phyloP scores from a whole-genome alignment of 164 flowering plant genomes.

The Magnolia changhungtana region DNA sequence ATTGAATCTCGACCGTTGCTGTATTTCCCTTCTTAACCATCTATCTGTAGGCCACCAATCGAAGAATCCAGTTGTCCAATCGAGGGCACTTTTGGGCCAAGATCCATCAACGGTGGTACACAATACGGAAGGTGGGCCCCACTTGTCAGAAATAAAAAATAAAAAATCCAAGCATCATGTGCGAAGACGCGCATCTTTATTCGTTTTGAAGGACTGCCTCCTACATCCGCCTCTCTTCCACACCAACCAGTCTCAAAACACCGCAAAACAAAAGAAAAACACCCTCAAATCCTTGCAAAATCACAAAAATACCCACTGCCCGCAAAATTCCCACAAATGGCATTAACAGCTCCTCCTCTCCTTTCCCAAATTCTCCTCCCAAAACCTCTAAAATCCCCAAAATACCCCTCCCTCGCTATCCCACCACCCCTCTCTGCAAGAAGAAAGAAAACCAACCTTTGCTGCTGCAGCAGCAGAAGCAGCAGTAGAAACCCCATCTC shows the following conservation, averaged over 20 bases:
- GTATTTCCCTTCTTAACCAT: no score
- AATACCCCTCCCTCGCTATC: conserved; percentile 10
- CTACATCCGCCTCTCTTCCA: not conserved
- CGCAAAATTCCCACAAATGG: conserved; percentile 23
- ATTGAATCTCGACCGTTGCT: no score
- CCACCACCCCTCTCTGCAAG: not conserved
- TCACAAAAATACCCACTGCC: not conserved
- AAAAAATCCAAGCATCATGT: no score
- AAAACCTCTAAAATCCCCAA: conserved; percentile 13
- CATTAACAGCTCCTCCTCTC: conserved; percentile 17
- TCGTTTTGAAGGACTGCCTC: not conserved
- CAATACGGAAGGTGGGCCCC: no score
- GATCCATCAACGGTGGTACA: no score
- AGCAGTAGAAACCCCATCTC: conserved; percentile 25
- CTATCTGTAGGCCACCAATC: no score
- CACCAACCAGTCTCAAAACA: not conserved
- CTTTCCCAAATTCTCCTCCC: conserved; percentile 16
- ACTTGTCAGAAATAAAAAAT: no score
- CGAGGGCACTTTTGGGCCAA: no score
- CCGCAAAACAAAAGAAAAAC: not conserved
- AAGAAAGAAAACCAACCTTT: conserved; percentile 14
- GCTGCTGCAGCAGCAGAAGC: not conserved
- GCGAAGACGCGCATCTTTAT: no score
- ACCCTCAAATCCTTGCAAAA: not conserved
- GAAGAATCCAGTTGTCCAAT: no score